Conservation (phyloP, 805 yeast genomes). For the Metschnikowia lochheadii region DNA sequence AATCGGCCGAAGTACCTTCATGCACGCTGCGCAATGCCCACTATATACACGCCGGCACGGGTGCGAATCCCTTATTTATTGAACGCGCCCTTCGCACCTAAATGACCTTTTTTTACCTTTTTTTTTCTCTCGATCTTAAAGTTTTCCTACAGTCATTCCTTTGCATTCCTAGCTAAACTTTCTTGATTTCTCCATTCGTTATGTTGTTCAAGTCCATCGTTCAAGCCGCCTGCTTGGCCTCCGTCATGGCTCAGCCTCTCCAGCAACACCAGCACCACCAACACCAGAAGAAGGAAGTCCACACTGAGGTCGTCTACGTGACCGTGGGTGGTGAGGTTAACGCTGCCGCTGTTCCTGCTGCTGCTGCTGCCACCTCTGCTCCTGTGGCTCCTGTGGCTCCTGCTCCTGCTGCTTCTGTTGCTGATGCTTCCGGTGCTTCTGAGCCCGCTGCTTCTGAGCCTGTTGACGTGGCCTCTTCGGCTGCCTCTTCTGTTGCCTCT, state of each 20-base stretch:
- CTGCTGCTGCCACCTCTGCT: slow-evolving; percentile 27
- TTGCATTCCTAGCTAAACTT: slow-evolving; percentile 22
- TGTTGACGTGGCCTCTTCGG: slow-evolving; percentile 3
- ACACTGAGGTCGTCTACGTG: slow-evolving; percentile 48
- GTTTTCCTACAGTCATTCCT: slow-evolving; percentile 30
- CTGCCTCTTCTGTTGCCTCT: slow-evolving; percentile 13
- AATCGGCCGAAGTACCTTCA: slow-evolving; percentile 1
- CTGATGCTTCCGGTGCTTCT: slow-evolving; percentile 16
- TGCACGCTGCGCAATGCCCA: background rate
- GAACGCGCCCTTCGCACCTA: slow-evolving; percentile 1
- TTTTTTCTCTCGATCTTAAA: slow-evolving; percentile 16
- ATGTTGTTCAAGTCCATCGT: slow-evolving; percentile 50
- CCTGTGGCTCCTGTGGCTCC: slow-evolving; percentile 4
- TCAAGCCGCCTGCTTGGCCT: slow-evolving; percentile 47
- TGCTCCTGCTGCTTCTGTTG: background rate
- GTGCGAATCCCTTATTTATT: slow-evolving; percentile 1
- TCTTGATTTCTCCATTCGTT: slow-evolving; percentile 16
- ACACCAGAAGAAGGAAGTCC: slow-evolving; percentile 53
- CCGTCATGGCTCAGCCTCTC: slow-evolving; percentile 56
- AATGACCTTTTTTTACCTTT: background rate
- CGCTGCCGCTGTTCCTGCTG: slow-evolving; percentile 10
- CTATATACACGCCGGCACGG: background rate
- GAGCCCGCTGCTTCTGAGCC: slow-evolving; percentile 6
- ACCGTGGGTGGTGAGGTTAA: slow-evolving; percentile 39
- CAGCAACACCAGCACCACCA: slow-evolving; percentile 44